Conservation (phyloP, 192 early-diverging fungal genomes). For the Cetraspora pellucida region DNA sequence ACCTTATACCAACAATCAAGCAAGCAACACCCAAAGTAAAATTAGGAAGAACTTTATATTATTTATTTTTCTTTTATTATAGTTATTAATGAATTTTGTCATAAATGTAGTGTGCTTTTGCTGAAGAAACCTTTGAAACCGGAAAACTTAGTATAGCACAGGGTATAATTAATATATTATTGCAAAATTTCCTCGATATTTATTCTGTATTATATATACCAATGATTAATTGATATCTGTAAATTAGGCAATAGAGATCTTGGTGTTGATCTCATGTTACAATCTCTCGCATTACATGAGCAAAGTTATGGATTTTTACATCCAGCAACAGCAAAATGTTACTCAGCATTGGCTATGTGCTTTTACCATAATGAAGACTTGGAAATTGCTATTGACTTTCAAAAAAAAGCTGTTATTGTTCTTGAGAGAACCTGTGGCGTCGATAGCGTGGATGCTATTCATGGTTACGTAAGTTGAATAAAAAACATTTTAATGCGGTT, state of each 20-base stretch:
- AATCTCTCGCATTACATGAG: constrained; percentile 87
- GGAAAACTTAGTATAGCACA: constrained; percentile 77
- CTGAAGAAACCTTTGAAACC: constrained; percentile 88
- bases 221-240: not conserved
- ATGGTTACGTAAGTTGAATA: constrained; percentile 73
- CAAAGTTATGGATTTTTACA: constrained; percentile 93
- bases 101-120: constrained; percentile 65
- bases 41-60: not conserved
- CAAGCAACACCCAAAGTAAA: constrained; percentile 59
- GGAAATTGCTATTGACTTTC: constrained; percentile 67
- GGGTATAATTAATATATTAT: constrained; percentile 35
- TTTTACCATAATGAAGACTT: constrained; percentile 72
- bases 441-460: constrained; percentile 83
- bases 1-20: constrained; percentile 74
- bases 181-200: not conserved
- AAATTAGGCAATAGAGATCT: constrained; percentile 63
- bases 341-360: constrained; percentile 79
- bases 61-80: not conserved
- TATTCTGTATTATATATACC: not conserved
- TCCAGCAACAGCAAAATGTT: constrained; percentile 84
- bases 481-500: not conserved
- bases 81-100: not conserved
- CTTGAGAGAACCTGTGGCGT: constrained; percentile 84
- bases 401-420: constrained; percentile 81
- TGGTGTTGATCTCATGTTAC: constrained; percentile 80